Evolutionary conservation across 164 flowering plant genomes (phyloP).

Genomic region (Tinospora cordifolia): DNA sequence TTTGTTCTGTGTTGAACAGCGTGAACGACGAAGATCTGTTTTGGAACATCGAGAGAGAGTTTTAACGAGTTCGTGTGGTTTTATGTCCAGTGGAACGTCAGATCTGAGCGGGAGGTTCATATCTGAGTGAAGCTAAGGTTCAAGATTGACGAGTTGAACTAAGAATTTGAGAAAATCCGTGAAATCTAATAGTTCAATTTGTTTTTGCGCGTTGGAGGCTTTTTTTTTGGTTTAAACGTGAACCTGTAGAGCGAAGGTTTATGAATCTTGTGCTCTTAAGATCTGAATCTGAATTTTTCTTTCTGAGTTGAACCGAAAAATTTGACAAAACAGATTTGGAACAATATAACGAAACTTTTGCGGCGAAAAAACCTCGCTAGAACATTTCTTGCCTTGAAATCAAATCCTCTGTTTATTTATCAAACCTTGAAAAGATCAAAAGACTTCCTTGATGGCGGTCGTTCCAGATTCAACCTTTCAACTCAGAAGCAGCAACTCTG

Average conservation of each 20-base stretch:
- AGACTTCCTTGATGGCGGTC: conserved; percentile 31
- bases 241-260: not conserved
- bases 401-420: not conserved
- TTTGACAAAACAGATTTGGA: not conserved
- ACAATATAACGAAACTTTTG: not conserved
- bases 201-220: not conserved
- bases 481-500: conserved; percentile 18
- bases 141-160: not conserved
- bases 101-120: not conserved
- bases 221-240: not conserved
- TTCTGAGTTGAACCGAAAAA: not conserved
- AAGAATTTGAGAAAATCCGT: not conserved
- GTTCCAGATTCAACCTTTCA: conserved; percentile 31
- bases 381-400: not conserved
- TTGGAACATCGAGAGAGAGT: not conserved
- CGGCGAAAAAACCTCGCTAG: not conserved
- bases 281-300: not conserved
- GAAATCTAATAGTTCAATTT: conserved; percentile 2
- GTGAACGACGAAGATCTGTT: not conserved
- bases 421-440: not conserved
- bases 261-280: not conserved
- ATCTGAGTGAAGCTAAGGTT: not conserved
- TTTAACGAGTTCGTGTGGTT: not conserved
- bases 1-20: not conserved
- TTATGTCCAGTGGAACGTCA: not conserved